Conservation (phyloP, 2,329 filamentous ascomycete species). For the Chaetomiaceae sp. region DNA sequence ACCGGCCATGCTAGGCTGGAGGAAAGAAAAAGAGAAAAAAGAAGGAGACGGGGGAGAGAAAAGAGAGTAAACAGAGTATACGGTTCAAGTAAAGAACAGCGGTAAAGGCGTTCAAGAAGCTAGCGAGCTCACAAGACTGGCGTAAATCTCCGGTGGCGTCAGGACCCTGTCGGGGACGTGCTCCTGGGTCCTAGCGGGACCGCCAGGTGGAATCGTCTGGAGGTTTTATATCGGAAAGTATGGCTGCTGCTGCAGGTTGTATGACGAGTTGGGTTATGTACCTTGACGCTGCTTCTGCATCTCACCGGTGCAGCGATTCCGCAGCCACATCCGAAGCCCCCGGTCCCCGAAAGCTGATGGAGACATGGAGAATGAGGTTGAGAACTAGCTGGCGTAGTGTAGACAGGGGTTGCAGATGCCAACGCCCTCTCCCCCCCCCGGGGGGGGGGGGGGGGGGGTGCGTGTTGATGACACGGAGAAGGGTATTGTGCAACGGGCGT, state of each 20-base stretch:
- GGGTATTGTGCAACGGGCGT: conserved; percentile 1
- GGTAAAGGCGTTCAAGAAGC: conserved; percentile 2
- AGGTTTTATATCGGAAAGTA: conserved; percentile 13
- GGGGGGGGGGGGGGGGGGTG: background rate
- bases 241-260: background rate
- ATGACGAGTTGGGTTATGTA: conserved; percentile 1
- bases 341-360: background rate
- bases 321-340: background rate
- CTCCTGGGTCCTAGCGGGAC: background rate
- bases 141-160: conserved; percentile 6
- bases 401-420: background rate
- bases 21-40: background rate
- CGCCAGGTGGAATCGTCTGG: conserved; percentile 2
- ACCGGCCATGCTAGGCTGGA: conserved; percentile 32
- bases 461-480: background rate
- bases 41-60: background rate
- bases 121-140: conserved; percentile 8
- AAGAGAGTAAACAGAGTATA: background rate
- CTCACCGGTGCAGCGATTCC: conserved; percentile 2
- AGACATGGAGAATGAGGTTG: background rate
- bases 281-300: background rate
- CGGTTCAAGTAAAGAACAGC: background rate
- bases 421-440: conserved; percentile 1
- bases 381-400: background rate
- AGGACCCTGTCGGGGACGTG: conserved; percentile 7